Base-by-base conservation (phyloP, 1,284 basidiomycete genomes). In the Ceratobasidium sp. region DNA sequence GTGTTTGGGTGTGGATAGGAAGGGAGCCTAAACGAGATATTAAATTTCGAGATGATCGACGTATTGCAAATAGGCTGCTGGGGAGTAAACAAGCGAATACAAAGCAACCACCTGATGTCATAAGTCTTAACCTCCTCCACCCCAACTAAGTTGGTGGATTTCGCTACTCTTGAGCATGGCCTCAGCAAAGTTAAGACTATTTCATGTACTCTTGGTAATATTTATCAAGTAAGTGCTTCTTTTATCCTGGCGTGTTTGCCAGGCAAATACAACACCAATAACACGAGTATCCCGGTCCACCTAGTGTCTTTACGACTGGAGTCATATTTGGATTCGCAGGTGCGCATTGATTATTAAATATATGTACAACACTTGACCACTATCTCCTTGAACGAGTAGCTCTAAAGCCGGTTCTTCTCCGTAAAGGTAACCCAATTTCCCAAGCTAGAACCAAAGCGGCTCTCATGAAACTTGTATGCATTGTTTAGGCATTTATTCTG, bases 281-380 rank as follows among this genome's bases (percentile, higher is more conserved):
- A 44, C 5, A 43, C 59, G 23, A 26, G 9, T 62, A 16, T 9
- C 43, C 32, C 44, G 21, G 21, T 50, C 23, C 14, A 9, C 21
- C 8, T 54, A 76, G 76, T 55, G 41, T 77, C 21, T 63, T 69
- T 4, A 69, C 70, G 9, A 73, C 76, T 3, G 77, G 77, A 13
- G 72, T 77, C n/a, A 75, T 76, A 44, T 77, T 77, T 72, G 77
- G 77, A 28, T 77, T 73, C 50, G 76, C 76, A 41, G 76, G 63
- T 66, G 26, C 18, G 58, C 46, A 43, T 21, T 54, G 54, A 14
- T 11, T 43, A 23, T 46, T 28, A 6, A 44, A n/a, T 14, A 13
- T n/a, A 28, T 54, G n/a, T 30, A 21, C n/a, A 44, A 11, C 8
- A 18, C n/a, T 5, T 18, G 38, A 28, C 8, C 41, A 26, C 11